These are phyloP conservation scores for Yarrowia porcina DNA, from an alignment of 805 yeast genomes.

Conservation along the genomic window DNA sequence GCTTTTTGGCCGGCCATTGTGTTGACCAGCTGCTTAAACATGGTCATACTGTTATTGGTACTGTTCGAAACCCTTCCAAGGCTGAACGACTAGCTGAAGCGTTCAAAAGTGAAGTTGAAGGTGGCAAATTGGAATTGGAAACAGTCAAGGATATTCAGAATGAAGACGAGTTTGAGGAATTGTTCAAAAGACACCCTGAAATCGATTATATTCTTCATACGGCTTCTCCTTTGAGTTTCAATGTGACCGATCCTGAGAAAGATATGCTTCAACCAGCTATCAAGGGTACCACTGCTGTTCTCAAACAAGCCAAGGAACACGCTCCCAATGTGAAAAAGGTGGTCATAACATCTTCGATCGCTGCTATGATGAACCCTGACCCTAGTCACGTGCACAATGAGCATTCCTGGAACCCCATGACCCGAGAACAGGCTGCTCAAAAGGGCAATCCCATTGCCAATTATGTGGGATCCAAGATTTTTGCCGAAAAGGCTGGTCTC, in stretches of 20 bases:
- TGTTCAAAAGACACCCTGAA: conserved; percentile 42
- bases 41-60: conserved; percentile 47
- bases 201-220: conserved; percentile 42
- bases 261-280: conserved; percentile 49
- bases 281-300: conserved; percentile 45
- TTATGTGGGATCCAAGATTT: conserved; percentile 46
- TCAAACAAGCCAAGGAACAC: conserved; percentile 41
- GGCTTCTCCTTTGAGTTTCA: conserved; percentile 42
- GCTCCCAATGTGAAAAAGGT: conserved; percentile 40
- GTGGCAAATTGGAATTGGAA: conserved; percentile 34
- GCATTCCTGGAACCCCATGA: conserved; percentile 40
- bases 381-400: conserved; percentile 36
- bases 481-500: conserved; percentile 60
- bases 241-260: conserved; percentile 41
- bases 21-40: conserved; percentile 41
- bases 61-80: conserved; percentile 46
- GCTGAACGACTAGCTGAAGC: conserved; percentile 38
- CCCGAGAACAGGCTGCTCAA: conserved; percentile 33
- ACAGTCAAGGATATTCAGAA: conserved; percentile 36
- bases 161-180: conserved; percentile 47
- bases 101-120: conserved; percentile 28
- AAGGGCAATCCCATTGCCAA: conserved; percentile 3
- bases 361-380: conserved; percentile 43
- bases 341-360: conserved; percentile 50
- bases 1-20: conserved; percentile 47